Evolutionary conservation across 139 green algal genomes (phyloP).

Genomic region (Deuterostichococcus epilithicus): DNA sequence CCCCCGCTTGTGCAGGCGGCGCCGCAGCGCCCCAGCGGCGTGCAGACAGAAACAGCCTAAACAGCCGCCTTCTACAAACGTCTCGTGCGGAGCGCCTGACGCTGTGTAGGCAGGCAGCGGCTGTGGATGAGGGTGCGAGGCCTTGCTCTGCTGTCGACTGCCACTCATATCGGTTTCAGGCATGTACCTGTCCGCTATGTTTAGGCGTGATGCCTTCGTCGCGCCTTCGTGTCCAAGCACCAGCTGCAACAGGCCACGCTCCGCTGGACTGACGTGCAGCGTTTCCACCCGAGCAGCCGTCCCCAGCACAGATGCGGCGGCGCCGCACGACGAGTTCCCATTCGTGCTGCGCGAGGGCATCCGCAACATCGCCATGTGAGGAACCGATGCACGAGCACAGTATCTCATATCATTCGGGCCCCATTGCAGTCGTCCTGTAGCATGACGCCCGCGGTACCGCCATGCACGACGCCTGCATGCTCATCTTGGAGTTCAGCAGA

Average conservation of each 20-base stretch:
- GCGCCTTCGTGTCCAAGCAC: no score
- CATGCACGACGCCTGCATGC: background rate
- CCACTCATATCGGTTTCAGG: no score
- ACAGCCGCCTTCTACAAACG: background rate
- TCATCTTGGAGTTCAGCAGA: background rate
- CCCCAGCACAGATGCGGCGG: background rate
- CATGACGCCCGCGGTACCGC: background rate
- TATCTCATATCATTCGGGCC: no score
- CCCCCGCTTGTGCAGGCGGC: background rate
- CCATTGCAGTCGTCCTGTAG: constrained; percentile 38
- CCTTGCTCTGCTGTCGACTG: no score
- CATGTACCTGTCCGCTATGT: no score
- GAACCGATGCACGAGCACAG: no score
- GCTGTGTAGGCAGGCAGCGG: background rate
- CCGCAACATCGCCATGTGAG: constrained; percentile 52
- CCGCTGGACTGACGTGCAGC: no score
- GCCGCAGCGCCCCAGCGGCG: background rate
- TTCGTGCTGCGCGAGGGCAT: constrained; percentile 21
- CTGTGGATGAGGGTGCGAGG: background rate
- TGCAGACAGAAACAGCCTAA: background rate
- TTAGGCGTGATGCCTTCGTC: no score
- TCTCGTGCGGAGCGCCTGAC: background rate
- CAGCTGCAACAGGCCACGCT: no score
- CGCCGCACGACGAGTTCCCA: background rate
- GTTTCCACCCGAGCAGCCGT: background rate